Evolutionary conservation across 371 early-diverging fungal species (phyloP).

Genomic region (Rhizopus arrhizus): DNA sequence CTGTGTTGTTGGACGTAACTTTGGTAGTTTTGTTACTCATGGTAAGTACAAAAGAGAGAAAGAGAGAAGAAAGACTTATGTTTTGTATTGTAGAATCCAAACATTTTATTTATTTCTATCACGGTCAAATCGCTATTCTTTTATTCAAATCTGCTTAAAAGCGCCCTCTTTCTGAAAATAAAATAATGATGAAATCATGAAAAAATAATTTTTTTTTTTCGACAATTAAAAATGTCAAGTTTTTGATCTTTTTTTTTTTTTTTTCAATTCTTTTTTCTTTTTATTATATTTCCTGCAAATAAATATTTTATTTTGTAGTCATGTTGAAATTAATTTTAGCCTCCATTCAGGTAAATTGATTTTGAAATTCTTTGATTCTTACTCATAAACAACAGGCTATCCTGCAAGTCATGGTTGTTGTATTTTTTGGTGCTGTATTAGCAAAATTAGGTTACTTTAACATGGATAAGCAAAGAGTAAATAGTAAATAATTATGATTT

Average conservation of each 20-base stretch:
- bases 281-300: background rate
- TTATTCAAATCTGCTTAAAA: conserved; percentile 90
- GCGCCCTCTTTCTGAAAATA: too few relatives aligned
- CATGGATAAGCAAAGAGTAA: conserved; percentile 60
- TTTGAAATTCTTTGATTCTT: background rate
- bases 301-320: background rate
- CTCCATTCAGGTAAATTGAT: conserved; percentile 21
- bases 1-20: conserved; percentile 96
- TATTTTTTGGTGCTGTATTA: conserved; percentile 53
- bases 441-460: conserved; percentile 53
- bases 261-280: too few relatives aligned
- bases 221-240: too few relatives aligned
- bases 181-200: too few relatives aligned
- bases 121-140: conserved; percentile 93
- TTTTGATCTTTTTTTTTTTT: too few relatives aligned
- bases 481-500: background rate
- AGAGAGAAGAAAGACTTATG: background rate
- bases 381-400: conserved; percentile 47
- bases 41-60: conserved; percentile 56
- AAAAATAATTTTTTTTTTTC: too few relatives aligned
- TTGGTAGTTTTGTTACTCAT: conserved; percentile 97
- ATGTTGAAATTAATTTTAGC: conserved; percentile 27
- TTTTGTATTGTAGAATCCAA: conserved; percentile 66
- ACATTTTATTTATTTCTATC: conserved; percentile 98
- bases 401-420: conserved; percentile 61